Percentiles rank a stretch among this genome's conserved stretches.
Evolutionary conservation across 2,329 filamentous ascomycete genomes (phyloP).

Genomic region (Dothideomycetes sp.): DNA sequence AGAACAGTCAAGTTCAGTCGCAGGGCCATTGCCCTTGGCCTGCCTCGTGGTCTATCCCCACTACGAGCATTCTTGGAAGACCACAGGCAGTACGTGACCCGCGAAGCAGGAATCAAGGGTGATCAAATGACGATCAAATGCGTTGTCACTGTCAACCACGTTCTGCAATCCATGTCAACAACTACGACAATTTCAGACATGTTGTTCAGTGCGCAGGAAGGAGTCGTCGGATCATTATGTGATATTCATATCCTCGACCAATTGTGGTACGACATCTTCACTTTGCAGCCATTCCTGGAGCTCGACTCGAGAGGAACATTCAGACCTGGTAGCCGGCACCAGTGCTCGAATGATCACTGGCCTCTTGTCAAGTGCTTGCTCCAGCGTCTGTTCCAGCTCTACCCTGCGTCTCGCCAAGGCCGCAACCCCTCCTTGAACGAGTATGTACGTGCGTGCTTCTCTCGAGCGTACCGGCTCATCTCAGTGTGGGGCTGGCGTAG

Average conservation of each 20-base stretch:
- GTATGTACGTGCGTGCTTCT: conserved; percentile 42
- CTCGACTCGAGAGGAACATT: conserved; percentile 40
- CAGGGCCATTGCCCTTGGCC: conserved; percentile 2
- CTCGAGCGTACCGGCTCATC: conserved; percentile 43
- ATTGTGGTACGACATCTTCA: conserved; percentile 37
- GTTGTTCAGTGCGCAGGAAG: background rate
- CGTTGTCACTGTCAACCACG: conserved; percentile 35
- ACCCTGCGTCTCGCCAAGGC: conserved; percentile 28
- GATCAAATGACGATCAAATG: conserved; percentile 32
- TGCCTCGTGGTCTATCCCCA: conserved; percentile 12
- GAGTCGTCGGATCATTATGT: conserved; percentile 4
- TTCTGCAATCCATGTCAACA: conserved; percentile 18
- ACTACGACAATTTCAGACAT: conserved; percentile 3
- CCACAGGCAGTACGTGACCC: conserved; percentile 27
- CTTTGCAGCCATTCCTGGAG: conserved; percentile 41
- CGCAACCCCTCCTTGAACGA: conserved; percentile 39
- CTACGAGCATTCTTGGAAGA: conserved; percentile 35
- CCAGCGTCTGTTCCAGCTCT: conserved; percentile 35
- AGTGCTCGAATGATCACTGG: conserved; percentile 39
- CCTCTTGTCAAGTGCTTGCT: conserved; percentile 34
- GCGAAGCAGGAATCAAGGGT: conserved; percentile 38
- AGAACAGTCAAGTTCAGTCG: conserved; percentile 1
- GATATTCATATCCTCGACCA: conserved; percentile 24
- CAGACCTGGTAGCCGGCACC: conserved; percentile 28
- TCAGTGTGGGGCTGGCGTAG: conserved; percentile 45